phyloP scores from a whole-genome alignment of 2,329 filamentous ascomycete species.

The Geoglossum cookeanum region DNA sequence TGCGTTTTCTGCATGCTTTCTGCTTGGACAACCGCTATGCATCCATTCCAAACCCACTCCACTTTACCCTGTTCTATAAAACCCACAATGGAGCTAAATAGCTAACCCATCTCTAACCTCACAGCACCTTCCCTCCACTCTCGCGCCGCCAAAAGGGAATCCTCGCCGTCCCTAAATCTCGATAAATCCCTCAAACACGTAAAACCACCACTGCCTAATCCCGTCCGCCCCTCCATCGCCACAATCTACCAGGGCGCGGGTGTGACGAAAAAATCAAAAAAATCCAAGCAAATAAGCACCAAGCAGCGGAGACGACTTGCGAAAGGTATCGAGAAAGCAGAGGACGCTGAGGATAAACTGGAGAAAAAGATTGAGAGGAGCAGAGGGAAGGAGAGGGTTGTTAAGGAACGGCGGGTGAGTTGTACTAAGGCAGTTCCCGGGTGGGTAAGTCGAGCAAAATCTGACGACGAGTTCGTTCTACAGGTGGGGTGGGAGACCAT shows the following conservation, averaged over 20 bases:
- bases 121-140: slow-evolving; percentile 48
- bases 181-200: slow-evolving; percentile 45
- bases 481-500: slow-evolving; percentile 24
- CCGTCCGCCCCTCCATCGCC: slow-evolving; percentile 45
- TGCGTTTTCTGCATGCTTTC: background rate
- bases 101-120: slow-evolving; percentile 7
- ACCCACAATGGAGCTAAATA: background rate
- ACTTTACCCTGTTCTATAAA: background rate
- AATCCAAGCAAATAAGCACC: slow-evolving; percentile 26
- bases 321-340: slow-evolving; percentile 35
- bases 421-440: background rate
- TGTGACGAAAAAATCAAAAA: slow-evolving; percentile 46
- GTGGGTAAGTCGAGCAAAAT: slow-evolving; percentile 8
- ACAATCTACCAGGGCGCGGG: slow-evolving; percentile 48
- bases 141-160: slow-evolving; percentile 53
- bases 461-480: background rate
- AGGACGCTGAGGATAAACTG: slow-evolving; percentile 32
- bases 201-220: slow-evolving; percentile 30
- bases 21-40: background rate
- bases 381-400: slow-evolving; percentile 25
- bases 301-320: slow-evolving; percentile 34
- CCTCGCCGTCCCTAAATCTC: slow-evolving; percentile 48
- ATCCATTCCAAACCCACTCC: no score
- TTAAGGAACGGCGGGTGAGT: slow-evolving; percentile 27
- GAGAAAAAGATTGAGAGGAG: slow-evolving; percentile 37